A percentile compares a stretch with the other conserved stretches of the same genome.
phyloP scores from a whole-genome alignment of 2,329 filamentous ascomycete genomes.

The Ophioceras dolichostomum region DNA sequence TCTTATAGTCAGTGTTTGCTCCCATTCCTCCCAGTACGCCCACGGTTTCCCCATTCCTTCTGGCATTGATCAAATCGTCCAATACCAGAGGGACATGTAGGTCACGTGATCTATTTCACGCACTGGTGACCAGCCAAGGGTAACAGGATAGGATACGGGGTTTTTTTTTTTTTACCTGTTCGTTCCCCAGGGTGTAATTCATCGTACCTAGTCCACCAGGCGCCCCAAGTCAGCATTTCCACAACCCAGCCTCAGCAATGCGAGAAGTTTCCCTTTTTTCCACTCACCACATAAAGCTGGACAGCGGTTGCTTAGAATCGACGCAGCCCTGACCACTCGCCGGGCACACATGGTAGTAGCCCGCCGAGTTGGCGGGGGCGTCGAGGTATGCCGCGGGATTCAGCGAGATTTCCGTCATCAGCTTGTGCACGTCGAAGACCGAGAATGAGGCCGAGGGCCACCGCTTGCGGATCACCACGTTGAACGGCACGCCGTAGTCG shows the following conservation, averaged over 20 bases:
- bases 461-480: constrained; percentile 27
- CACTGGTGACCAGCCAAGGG: no score
- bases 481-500: constrained; percentile 34
- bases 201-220: constrained; percentile 34
- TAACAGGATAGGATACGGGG: no score
- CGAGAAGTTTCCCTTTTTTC: neutral
- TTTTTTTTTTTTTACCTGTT: neutral
- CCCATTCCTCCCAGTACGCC: no score
- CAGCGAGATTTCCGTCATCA: constrained; percentile 53
- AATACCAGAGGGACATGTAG: no score
- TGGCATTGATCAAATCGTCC: neutral
- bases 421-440: constrained; percentile 52
- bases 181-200: constrained; percentile 57
- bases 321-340: constrained; percentile 20
- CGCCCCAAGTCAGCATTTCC: neutral
- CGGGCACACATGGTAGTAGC: constrained; percentile 43
- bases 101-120: neutral
- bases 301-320: constrained; percentile 25
- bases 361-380: constrained; percentile 48
- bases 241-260: no score
- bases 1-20: no score
- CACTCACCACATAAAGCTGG: constrained; percentile 55
- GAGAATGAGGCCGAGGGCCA: constrained; percentile 50
- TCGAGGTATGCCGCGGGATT: constrained; percentile 50
- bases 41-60: no score